A percentile compares a stretch with the other conserved stretches of the same genome.
Conservation (phyloP, 768 basidiomycete genomes). For the Ramaria rubella region DNA sequence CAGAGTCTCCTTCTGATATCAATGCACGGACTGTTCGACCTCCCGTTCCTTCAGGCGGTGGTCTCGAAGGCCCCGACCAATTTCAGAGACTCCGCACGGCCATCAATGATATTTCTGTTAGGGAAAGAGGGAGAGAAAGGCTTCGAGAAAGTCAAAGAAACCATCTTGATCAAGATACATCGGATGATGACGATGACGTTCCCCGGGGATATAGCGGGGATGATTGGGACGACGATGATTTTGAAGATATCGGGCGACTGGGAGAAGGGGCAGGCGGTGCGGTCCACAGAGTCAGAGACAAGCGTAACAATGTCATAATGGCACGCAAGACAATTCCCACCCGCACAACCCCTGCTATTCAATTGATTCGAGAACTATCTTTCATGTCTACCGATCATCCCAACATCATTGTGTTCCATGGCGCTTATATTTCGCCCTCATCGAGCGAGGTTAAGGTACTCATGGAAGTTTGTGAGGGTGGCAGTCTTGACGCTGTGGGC, state of each 20-base stretch:
- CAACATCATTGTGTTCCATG: constrained; percentile 89
- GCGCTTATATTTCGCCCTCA: constrained; percentile 82
- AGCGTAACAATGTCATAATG: constrained; percentile 70
- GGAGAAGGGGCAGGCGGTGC: constrained; percentile 97
- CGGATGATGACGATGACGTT: not conserved
- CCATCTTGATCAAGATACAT: not conserved
- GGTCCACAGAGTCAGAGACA: constrained; percentile 89
- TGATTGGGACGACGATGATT: constrained; percentile 59
- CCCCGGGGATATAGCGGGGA: constrained; percentile 11
- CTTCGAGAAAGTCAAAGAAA: not conserved
- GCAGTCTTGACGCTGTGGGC: constrained; percentile 84
- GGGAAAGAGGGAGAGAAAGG: not conserved
- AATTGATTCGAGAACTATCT: constrained; percentile 85
- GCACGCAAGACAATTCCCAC: constrained; percentile 94
- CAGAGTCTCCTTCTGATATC: not conserved
- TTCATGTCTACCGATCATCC: constrained; percentile 80
- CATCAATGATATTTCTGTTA: constrained; percentile 4
- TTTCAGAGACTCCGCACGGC: constrained; percentile 8
- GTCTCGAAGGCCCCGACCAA: not conserved
- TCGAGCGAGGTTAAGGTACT: constrained; percentile 91
- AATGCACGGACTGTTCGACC: constrained; percentile 8
- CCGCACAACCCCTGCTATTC: constrained; percentile 83
- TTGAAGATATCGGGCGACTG: constrained; percentile 71
- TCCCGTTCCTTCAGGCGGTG: not conserved
- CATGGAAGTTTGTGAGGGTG: constrained; percentile 87